phyloP scores from a whole-genome alignment of 1,284 basidiomycete species.

The Marasmius tenuissimus region DNA sequence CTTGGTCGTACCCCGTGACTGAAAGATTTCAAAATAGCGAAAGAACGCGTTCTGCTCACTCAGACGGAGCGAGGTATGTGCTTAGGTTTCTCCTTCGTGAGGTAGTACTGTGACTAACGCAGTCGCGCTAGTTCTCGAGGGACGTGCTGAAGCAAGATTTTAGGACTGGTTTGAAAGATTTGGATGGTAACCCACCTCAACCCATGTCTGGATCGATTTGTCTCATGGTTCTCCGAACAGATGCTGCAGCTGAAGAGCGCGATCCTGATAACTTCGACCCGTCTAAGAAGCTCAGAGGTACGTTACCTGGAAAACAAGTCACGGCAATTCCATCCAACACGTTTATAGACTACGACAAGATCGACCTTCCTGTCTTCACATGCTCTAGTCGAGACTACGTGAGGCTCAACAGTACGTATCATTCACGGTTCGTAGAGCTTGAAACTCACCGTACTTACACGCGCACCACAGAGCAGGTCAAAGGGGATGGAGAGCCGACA shows the following conservation, averaged over 20 bases:
- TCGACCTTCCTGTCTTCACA: conserved; percentile 63
- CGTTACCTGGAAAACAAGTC: conserved; percentile 13
- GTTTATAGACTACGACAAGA: conserved; percentile 50
- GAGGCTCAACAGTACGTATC: conserved; percentile 42
- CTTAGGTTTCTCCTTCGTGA: neutral
- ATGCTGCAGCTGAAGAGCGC: conserved; percentile 55
- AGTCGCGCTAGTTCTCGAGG: conserved; percentile 44
- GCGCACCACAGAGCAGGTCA: conserved; percentile 43
- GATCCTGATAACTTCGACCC: conserved; percentile 58
- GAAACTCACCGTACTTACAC: neutral
- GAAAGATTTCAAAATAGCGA: conserved; percentile 22
- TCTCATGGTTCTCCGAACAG: conserved; percentile 25
- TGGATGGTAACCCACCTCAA: conserved; percentile 42
- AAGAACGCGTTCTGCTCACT: conserved; percentile 64
- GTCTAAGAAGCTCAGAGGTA: conserved; percentile 47
- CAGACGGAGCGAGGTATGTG: conserved; percentile 53
- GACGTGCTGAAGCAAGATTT: conserved; percentile 62
- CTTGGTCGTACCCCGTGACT: neutral
- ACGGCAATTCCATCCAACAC: neutral
- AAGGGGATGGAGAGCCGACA: conserved; percentile 55
- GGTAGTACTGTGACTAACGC: neutral
- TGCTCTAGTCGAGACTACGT: conserved; percentile 63
- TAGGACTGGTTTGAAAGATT: conserved; percentile 53
- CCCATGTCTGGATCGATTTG: neutral
- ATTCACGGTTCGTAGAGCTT: conserved; percentile 4